Evolutionary conservation across 768 basidiomycete species (phyloP).

Genomic region (Wakefieldia striispora): DNA sequence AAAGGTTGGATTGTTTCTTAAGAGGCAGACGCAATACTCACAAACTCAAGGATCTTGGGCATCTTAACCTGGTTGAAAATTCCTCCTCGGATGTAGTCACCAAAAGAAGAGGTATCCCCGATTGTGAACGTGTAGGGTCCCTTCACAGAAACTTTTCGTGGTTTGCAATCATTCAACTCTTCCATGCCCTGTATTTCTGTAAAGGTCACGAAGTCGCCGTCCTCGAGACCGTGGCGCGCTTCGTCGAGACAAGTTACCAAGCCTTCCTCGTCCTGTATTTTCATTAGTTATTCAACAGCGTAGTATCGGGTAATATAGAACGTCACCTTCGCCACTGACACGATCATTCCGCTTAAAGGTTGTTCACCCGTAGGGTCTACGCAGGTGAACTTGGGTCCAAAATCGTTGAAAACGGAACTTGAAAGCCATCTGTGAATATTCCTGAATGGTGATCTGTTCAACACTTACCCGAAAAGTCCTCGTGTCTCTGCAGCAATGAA

Average conservation of each 20-base stretch:
- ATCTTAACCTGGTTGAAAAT: slow-evolving; percentile 99
- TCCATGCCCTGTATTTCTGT: slow-evolving; percentile 94
- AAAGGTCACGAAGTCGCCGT: slow-evolving; percentile 97
- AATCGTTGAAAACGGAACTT: slow-evolving; percentile 95
- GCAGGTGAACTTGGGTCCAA: slow-evolving; percentile 91
- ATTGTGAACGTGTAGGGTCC: slow-evolving; percentile 98
- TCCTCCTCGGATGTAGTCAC: slow-evolving; percentile 82
- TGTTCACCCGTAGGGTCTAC: slow-evolving; percentile 99
- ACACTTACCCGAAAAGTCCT: slow-evolving; percentile 86
- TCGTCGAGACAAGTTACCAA: slow-evolving; percentile 96
- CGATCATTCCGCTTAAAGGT: slow-evolving; percentile 92
- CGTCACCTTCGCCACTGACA: slow-evolving; percentile 80
- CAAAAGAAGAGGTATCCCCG: slow-evolving; percentile 80
- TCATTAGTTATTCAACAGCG: neutral
- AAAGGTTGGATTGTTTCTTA: neutral
- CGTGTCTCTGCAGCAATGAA: slow-evolving; percentile 91
- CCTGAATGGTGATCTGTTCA: neutral
- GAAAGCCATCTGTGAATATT: slow-evolving; percentile 1
- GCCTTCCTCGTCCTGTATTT: slow-evolving; percentile 72
- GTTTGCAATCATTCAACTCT: slow-evolving; percentile 86
- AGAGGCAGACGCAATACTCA: slow-evolving; percentile 40
- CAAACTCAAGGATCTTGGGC: slow-evolving; percentile 95
- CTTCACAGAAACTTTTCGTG: slow-evolving; percentile 88
- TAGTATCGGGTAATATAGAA: neutral
- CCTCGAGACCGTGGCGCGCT: slow-evolving; percentile 96